phyloP scores from a whole-genome alignment of 768 basidiomycete genomes.

The Pulveroboletus ravenelii region DNA sequence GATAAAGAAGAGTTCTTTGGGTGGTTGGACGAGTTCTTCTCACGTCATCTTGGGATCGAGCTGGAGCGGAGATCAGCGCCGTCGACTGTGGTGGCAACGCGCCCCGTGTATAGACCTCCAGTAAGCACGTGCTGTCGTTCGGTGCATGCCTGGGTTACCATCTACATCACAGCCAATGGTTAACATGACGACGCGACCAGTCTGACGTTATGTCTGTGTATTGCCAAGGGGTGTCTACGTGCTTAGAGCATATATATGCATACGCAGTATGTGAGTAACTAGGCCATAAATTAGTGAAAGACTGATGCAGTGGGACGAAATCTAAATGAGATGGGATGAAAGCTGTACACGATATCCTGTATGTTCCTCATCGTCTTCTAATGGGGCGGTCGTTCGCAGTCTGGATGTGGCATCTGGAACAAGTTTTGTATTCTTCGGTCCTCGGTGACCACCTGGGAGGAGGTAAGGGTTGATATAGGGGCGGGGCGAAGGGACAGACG shows the following conservation, averaged over 20 bases:
- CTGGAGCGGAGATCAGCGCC: conserved; percentile 1
- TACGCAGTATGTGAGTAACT: conserved; percentile 14
- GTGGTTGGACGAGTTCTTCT: conserved; percentile 82
- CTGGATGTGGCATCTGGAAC: conserved; percentile 33
- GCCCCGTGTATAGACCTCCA: conserved; percentile 3
- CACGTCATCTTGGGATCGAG: conserved; percentile 35
- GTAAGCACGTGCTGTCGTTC: conserved; percentile 12
- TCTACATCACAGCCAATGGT: conserved; percentile 16
- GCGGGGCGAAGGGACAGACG: conserved; percentile 15
- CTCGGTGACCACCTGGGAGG: conserved; percentile 31
- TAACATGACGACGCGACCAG: conserved; percentile 21
- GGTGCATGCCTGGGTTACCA: not conserved
- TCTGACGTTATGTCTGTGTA: conserved; percentile 1
- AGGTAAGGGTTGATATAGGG: conserved; percentile 13
- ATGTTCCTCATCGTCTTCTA: conserved; percentile 2
- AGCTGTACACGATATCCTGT: not conserved
- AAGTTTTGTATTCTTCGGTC: conserved; percentile 34
- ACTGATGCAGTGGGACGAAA: conserved; percentile 6
- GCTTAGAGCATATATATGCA: conserved; percentile 6
- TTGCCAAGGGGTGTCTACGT: conserved; percentile 4
- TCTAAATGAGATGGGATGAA: conserved; percentile 14
- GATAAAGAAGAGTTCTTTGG: conserved; percentile 71
- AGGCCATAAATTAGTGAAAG: conserved; percentile 15
- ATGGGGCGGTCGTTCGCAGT: conserved; percentile 25
- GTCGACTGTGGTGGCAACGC: not conserved